Evolutionary conservation across 305 asterid species (phyloP).

Genomic region (Fraxinus floribunda): DNA sequence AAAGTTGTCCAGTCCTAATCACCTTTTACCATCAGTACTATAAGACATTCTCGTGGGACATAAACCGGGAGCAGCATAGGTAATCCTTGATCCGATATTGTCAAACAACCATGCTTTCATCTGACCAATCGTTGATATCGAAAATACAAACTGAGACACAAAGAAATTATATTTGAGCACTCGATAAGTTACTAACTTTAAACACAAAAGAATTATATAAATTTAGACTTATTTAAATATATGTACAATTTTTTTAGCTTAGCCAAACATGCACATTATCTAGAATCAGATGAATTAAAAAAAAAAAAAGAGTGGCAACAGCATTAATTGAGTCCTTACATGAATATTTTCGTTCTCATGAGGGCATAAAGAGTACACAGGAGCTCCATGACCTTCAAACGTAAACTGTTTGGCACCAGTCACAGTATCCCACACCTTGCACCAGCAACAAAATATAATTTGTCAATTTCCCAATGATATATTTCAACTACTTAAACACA

Average conservation of each 20-base stretch:
- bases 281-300: constrained; percentile 1
- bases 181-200: background rate
- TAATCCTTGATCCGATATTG: constrained; percentile 37
- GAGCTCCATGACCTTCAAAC: constrained; percentile 61
- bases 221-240: background rate
- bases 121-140: constrained; percentile 63
- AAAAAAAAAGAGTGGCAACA: background rate
- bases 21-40: constrained; percentile 59
- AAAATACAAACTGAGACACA: constrained; percentile 48
- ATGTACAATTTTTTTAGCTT: background rate
- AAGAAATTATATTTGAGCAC: background rate
- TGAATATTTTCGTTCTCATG: constrained; percentile 40
- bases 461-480: constrained; percentile 18
- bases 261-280: background rate
- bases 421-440: constrained; percentile 55
- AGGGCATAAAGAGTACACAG: constrained; percentile 66
- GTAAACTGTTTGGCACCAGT: constrained; percentile 54
- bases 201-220: background rate
- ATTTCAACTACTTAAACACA: background rate
- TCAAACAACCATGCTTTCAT: constrained; percentile 69
- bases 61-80: constrained; percentile 47
- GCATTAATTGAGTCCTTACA: constrained; percentile 32
- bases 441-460: constrained; percentile 16
- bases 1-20: constrained; percentile 20
- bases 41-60: constrained; percentile 60